Evolutionary conservation across 2,329 filamentous ascomycete species (phyloP), one percentile per base, ranked within the genome.

Genomic region (Spiromastix sp.): DNA sequence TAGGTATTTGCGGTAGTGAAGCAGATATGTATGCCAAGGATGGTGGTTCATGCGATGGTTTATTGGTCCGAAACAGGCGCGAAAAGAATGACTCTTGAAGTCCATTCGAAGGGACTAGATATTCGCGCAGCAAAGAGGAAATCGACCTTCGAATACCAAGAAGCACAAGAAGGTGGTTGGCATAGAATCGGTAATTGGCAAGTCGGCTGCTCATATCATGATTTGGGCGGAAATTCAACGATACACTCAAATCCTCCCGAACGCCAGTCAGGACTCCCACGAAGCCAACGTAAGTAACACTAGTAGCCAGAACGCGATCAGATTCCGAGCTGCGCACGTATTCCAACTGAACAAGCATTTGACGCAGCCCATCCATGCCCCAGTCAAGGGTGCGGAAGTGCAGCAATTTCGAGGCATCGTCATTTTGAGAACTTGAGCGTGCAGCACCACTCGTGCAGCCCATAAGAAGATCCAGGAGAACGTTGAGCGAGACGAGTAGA

Each of bases 361-460:
- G 49, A 3, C 71, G 56, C 7, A 74, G 48, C 9, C 52, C 47
- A 33, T 71, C 63, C 71, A 74, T 74, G 0, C 55, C 60, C 70
- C 70, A 73, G 40, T 74, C 71, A 11, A 74, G 46, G 2, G 60
- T 65, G 2, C 62, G 50, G 40, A 64, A 65, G 48, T 56, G 52
- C 8, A 60, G 39, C 52, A 60, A 57, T 38, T 41, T 53, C 4
- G 45, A 41, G 26, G 42, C 33, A 1, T 34, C 39, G 12, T 37
- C 35, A 5, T 36, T 38, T 10, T 46, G 38, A 4, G 41, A 40
- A 9, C 28, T 19, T 3, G 43, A 43, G 25, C 49, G 48, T 2
- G 54, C 56, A 11, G 63, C 72, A 15, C 72, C 72, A 41, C 72
- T 78, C 1, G 77, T 80, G 49, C 78, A 81, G 2, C 77, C 77